Evolutionary conservation across 495 filamentous ascomycete species (phyloP).

Genomic region (Hypoxylon rickii): DNA sequence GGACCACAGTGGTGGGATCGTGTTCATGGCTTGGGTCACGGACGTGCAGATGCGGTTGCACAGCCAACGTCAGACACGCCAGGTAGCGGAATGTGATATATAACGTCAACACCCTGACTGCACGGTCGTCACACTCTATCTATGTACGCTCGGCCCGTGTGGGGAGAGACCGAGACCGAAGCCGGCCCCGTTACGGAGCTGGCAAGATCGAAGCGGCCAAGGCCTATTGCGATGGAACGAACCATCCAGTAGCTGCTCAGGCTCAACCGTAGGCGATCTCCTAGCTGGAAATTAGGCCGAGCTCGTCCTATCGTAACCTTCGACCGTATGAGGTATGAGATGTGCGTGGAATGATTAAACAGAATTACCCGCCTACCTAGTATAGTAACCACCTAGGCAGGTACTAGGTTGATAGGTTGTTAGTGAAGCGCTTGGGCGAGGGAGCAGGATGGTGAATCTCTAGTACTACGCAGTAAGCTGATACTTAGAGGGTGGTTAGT

Average conservation of each 20-base stretch:
- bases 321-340: constrained; percentile 11
- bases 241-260: too few species aligned
- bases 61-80: constrained; percentile 23
- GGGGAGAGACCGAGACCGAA: constrained; percentile 1
- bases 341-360: too few species aligned
- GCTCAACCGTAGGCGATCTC: too few species aligned
- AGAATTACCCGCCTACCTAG: too few species aligned
- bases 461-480: neutral
- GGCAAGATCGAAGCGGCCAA: too few species aligned
- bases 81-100: constrained; percentile 14
- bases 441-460: too few species aligned
- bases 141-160: constrained; percentile 8
- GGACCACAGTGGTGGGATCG: constrained; percentile 31
- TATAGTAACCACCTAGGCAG: too few species aligned
- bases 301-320: constrained; percentile 7
- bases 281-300: too few species aligned
- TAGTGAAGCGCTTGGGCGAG: too few species aligned
- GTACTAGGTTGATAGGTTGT: too few species aligned
- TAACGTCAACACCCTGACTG: constrained; percentile 5
- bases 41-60: constrained; percentile 16
- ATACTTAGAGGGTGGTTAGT: neutral
- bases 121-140: constrained; percentile 12
- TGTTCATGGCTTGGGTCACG: constrained; percentile 7
- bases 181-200: too few species aligned
- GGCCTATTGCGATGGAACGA: too few species aligned